Evolutionary conservation across 2,329 filamentous ascomycete species (phyloP).

Genomic region (Diaporthe ampelina): DNA sequence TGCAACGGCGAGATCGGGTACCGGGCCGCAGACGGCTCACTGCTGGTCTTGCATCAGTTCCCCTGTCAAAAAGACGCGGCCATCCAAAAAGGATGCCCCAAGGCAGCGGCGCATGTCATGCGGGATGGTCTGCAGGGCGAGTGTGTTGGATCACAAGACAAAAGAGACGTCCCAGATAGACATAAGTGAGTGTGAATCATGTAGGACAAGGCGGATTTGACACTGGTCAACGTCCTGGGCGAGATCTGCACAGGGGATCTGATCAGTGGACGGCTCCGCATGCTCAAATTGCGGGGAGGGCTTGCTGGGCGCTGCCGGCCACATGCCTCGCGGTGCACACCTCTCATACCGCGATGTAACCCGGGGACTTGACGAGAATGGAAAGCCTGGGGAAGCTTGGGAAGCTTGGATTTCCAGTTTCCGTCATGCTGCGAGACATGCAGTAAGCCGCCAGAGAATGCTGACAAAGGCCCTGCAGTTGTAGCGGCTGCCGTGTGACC

Average conservation of each 20-base stretch:
- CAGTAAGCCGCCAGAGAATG: neutral
- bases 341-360: constrained; percentile 25
- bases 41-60: neutral
- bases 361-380: neutral
- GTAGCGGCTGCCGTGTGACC: constrained; percentile 16
- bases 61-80: neutral
- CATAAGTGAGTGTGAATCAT: neutral
- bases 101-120: neutral
- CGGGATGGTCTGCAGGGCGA: neutral
- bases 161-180: constrained; percentile 8
- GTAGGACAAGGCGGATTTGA: constrained; percentile 9
- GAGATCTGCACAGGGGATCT: constrained; percentile 26
- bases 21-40: neutral
- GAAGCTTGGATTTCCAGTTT: constrained; percentile 18
- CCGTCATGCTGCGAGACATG: constrained; percentile 20
- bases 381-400: neutral
- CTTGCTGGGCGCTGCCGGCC: constrained; percentile 11
- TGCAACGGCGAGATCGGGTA: neutral
- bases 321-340: constrained; percentile 26
- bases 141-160: constrained; percentile 10
- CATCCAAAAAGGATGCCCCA: neutral
- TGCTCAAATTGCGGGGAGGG: constrained; percentile 36
- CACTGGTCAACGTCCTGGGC: neutral
- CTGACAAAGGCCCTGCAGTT: neutral
- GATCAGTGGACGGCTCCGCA: constrained; percentile 37